A percentile compares a stretch with the other conserved stretches of the same genome.
Evolutionary conservation across 768 basidiomycete species (phyloP).

Genomic region (Mycena amicta): DNA sequence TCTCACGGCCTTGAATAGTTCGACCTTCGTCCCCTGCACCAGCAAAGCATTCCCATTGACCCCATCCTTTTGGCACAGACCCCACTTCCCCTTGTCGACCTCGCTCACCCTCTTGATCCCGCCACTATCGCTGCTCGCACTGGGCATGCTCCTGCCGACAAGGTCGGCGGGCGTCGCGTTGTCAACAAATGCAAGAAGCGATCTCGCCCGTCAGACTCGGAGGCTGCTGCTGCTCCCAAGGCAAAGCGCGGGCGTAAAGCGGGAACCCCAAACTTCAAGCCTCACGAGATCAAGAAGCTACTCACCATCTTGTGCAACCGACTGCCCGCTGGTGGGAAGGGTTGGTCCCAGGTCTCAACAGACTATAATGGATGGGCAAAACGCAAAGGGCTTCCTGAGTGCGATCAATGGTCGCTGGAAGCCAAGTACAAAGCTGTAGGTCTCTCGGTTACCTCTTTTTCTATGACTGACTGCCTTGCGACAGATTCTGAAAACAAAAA

Average conservation of each 20-base stretch:
- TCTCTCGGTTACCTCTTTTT: neutral
- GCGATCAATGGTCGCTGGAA: neutral
- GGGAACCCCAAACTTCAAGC: neutral
- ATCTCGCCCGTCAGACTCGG: neutral
- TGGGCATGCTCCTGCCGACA: neutral
- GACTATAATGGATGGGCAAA: neutral
- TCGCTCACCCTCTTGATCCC: neutral
- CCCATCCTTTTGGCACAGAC: neutral
- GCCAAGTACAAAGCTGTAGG: conserved; percentile 2
- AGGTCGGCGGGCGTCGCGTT: neutral
- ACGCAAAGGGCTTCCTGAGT: neutral
- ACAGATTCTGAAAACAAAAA: conserved; percentile 1
- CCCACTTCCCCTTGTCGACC: neutral
- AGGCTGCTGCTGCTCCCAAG: neutral
- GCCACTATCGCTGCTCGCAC: neutral
- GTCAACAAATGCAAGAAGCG: neutral
- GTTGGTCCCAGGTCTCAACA: neutral
- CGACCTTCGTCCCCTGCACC: neutral
- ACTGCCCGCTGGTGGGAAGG: neutral
- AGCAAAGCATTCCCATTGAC: neutral
- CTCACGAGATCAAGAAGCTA: neutral
- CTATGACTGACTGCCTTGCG: neutral
- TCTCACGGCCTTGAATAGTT: neutral
- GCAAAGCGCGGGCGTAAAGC: neutral
- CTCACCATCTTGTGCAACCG: neutral